Evolutionary conservation across 2,329 filamentous ascomycete genomes (phyloP).

Genomic region (Coniochaeta pulveracea): DNA sequence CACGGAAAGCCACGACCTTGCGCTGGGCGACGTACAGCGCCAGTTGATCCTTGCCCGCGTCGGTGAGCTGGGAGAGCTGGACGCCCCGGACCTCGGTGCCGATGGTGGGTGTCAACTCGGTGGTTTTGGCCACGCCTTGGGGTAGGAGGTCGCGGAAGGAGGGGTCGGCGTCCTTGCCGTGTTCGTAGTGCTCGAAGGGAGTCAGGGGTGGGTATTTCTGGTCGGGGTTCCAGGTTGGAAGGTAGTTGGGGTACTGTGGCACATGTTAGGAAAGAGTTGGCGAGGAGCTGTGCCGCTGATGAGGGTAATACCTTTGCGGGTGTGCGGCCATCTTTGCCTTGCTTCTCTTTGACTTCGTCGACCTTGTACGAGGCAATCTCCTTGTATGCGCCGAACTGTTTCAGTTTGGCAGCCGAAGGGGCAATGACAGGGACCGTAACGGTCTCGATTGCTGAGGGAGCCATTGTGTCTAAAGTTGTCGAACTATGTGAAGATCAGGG

Average conservation of each 20-base stretch:
- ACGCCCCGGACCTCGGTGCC: slow-evolving; percentile 57
- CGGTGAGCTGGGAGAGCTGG: slow-evolving; percentile 50
- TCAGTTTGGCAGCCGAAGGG: slow-evolving; percentile 19
- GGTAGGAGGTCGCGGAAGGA: slow-evolving; percentile 51
- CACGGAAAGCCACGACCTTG: slow-evolving; percentile 59
- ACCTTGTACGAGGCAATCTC: slow-evolving; percentile 14
- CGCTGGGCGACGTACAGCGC: slow-evolving; percentile 58
- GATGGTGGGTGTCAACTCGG: slow-evolving; percentile 54
- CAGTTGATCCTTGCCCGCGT: slow-evolving; percentile 57
- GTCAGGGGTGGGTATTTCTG: slow-evolving; percentile 49
- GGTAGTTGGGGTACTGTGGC: slow-evolving; percentile 48
- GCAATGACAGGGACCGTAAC: slow-evolving; percentile 15
- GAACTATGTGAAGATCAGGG: too few relatives aligned
- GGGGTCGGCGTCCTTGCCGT: slow-evolving; percentile 57
- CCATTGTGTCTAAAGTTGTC: slow-evolving; percentile 19
- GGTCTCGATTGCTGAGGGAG: slow-evolving; percentile 21
- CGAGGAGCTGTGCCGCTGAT: background rate
- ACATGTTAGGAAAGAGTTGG: background rate
- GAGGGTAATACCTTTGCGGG: slow-evolving; percentile 11
- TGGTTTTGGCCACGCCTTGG: slow-evolving; percentile 29
- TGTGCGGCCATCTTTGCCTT: too few relatives aligned
- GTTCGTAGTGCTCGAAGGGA: slow-evolving; percentile 57
- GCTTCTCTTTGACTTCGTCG: slow-evolving; percentile 18
- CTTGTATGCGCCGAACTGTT: slow-evolving; percentile 17
- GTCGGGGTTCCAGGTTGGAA: slow-evolving; percentile 50